Conservation (phyloP, 257 asterid genomes). For the Knoxia roxburghii region DNA sequence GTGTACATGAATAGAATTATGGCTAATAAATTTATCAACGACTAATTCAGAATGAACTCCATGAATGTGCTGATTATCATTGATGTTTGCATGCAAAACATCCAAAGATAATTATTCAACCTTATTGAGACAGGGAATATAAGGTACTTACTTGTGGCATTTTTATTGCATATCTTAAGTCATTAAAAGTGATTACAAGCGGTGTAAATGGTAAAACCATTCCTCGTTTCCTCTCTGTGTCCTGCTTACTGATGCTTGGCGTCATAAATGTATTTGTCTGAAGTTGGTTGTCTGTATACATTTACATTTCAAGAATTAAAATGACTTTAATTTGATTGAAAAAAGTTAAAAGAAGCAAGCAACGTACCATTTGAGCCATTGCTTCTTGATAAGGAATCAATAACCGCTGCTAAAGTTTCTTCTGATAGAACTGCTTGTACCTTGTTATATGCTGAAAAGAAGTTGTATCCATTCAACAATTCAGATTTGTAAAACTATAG, state of each 20-base stretch:
- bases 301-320: not conserved
- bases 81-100: too few species aligned
- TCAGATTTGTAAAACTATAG: not conserved
- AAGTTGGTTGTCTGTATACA: conserved; percentile 26
- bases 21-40: too few species aligned
- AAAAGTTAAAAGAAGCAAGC: not conserved
- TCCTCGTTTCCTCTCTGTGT: conserved; percentile 50
- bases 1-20: too few species aligned
- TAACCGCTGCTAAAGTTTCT: conserved; percentile 33
- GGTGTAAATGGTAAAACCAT: conserved; percentile 80
- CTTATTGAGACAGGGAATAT: too few species aligned
- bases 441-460: conserved; percentile 62
- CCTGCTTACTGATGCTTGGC: conserved; percentile 31
- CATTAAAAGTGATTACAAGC: conserved; percentile 63
- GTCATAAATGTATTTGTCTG: conserved; percentile 31
- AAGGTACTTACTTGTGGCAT: conserved; percentile 58
- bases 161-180: conserved; percentile 61
- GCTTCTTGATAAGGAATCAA: conserved; percentile 24
- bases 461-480: not conserved
- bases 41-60: too few species aligned
- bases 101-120: too few species aligned
- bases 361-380: not conserved
- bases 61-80: too few species aligned
- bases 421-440: conserved; percentile 38
- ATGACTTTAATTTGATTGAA: not conserved